These are phyloP conservation scores for Dissoconium aciculare DNA, from an alignment of 2,329 filamentous ascomycete species.

Conservation along the genomic window DNA sequence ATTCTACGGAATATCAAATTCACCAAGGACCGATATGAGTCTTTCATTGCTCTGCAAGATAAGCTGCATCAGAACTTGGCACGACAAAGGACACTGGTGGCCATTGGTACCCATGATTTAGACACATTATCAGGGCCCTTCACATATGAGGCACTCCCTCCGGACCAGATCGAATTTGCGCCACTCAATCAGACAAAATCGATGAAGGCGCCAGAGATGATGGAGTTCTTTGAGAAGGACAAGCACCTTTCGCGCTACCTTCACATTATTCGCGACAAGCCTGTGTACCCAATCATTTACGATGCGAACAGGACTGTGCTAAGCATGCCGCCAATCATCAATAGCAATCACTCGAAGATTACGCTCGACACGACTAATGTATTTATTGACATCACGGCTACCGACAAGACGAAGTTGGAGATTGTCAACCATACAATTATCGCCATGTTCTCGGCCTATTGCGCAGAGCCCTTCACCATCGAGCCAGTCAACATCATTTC, in stretches of 20 bases:
- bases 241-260: conserved; percentile 81
- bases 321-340: conserved; percentile 94
- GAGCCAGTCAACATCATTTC: conserved; percentile 89
- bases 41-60: conserved; percentile 94
- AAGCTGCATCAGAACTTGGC: conserved; percentile 96
- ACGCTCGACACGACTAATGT: conserved; percentile 79
- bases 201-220: conserved; percentile 77
- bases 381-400: conserved; percentile 93
- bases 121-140: conserved; percentile 90
- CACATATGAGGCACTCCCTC: conserved; percentile 82
- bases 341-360: conserved; percentile 94
- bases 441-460: conserved; percentile 93
- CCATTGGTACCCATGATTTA: conserved; percentile 92
- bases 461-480: conserved; percentile 73
- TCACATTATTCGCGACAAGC: conserved; percentile 85
- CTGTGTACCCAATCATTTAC: conserved; percentile 90
- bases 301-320: conserved; percentile 77
- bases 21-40: conserved; percentile 80
- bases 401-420: conserved; percentile 89
- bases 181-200: conserved; percentile 83
- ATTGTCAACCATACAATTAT: conserved; percentile 93
- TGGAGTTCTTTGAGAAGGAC: conserved; percentile 89
- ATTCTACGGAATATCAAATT: conserved; percentile 85
- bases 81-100: conserved; percentile 81
- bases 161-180: conserved; percentile 80